Base-by-base conservation (phyloP, 495 filamentous ascomycete genomes). In the Aspergillus haitiensis region DNA sequence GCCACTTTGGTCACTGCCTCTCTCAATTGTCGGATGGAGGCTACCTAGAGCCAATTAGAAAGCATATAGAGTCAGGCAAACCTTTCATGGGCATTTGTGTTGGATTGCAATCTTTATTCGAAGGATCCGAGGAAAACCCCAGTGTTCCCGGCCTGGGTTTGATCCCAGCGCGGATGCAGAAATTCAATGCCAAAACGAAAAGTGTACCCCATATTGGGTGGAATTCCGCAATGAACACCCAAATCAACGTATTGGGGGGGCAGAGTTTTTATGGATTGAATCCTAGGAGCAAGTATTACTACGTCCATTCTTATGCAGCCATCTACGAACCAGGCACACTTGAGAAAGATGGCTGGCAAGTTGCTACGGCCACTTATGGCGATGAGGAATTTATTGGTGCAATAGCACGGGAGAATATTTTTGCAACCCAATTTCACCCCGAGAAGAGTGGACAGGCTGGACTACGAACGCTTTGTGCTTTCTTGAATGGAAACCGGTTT, bases 1-100 rank as follows among this genome's bases (percentile, higher is more conserved):
- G 94, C 48, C 93, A 98, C 75, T 98, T 97, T 66, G 95, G 95
- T 52, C 91, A 98, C 78, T 98, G 94, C 70, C 83, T 97, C 60
- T 84, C 85, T 32, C 90, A 94, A 67, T 83, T 98, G 53, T 78
- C 86, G 9, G 78, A 82, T 16, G 89, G 91, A 33, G 91, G 90
- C 54, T 98, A 91, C 72, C 72, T 92, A 48, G 86, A 88, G 55
- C 89, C 92, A 5, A 85, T 98, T 39, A 84, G 80, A 63, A 75
- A 83, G 56, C 91, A 96, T 74, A 90, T 98, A 64, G 80, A 86
- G 39, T 82, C 88, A 10, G 92, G 91, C 7, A 97, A 97, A 70
- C 93, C 92, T 3, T 98, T 98, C 70, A 93, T 98, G 89, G 94
- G 91, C 5, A 97, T 98, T 54, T 98, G 94, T 68, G 94, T 98